phyloP scores from a whole-genome alignment of 345 rosid genomes.

The Arabis alpina region DNA sequence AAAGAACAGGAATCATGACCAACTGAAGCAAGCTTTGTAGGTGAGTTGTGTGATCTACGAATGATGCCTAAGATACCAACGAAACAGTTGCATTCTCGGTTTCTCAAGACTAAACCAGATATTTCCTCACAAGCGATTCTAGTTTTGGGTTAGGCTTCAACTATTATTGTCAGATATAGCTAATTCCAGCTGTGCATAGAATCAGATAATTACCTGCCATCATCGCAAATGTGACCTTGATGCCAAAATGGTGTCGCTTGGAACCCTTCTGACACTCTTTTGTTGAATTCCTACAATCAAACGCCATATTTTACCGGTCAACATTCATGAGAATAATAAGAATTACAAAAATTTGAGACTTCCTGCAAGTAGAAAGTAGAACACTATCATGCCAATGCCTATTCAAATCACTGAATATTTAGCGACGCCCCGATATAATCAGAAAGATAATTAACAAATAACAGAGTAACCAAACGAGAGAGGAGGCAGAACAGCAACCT shows the following conservation, averaged over 20 bases:
- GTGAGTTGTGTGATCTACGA: constrained; percentile 10
- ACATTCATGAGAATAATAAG: constrained; percentile 2
- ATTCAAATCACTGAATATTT: neutral
- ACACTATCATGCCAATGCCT: constrained; percentile 10
- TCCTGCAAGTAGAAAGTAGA: neutral
- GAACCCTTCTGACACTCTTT: constrained; percentile 79
- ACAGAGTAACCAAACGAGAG: neutral
- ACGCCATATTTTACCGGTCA: neutral
- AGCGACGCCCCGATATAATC: neutral
- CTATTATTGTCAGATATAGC: neutral
- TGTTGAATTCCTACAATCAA: constrained; percentile 68
- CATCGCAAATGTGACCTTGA: constrained; percentile 86
- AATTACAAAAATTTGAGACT: neutral
- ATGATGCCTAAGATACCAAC: constrained; percentile 16
- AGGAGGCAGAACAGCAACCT: constrained; percentile 50
- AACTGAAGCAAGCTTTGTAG: constrained; percentile 13
- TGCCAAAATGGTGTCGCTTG: constrained; percentile 95
- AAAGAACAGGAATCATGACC: constrained; percentile 10
- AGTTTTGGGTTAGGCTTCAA: constrained; percentile 2
- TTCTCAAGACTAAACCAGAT: constrained; percentile 19
- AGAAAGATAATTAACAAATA: neutral
- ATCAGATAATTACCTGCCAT: constrained; percentile 38
- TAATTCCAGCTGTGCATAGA: neutral
- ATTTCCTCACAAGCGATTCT: constrained; percentile 1
- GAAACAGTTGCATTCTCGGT: constrained; percentile 10